Evolutionary conservation across 148 eudicot species (phyloP), one percentile per base, ranked within the genome.

Genomic region (Amaranthus cruentus): DNA sequence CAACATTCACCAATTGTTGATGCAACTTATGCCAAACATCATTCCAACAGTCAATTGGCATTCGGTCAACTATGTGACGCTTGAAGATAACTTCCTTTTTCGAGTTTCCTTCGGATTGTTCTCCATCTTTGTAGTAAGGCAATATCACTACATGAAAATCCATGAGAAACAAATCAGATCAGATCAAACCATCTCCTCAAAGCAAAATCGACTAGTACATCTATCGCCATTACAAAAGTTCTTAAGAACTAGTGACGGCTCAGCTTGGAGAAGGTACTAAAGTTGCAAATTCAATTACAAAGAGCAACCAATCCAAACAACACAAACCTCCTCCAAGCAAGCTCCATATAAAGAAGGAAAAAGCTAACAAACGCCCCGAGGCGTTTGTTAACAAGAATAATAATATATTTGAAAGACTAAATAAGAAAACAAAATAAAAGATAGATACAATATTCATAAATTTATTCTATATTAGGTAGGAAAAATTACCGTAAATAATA

Each of bases 31-130:
- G 76, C 98, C 98, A 93, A 69, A 87, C 91, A 76, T 88, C 96
- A 81, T 88, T 91, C 98, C 98, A 93, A 77, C 88, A 80, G 73
- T 93, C 98, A 65, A 89, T 80, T 44, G 98, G 98, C 98, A 93
- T 93, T 58, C 84, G 88, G 43, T 93, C 91, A 73, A 91, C 92
- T 48, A 88, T 74, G 80, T 93, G 97, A 57, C 97, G 94, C 72
- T 82, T 83, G 63, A 59, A 93, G 53, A 93, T 71, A 78, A 93
- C 78, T 64, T 88, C 87, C 74, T 81, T 79, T 52, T 85, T 79
- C 9, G 76, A 49, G 69, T 80, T 85, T 54, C 70, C 80, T 76
- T 77, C 75, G 12, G 79, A 70, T 54, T 70, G 80, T 53, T 61
- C 75, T 51, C 79, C 90, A 72, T 86, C 88, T 81, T 85, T 87